phyloP scores from a whole-genome alignment of 441 rosid species.

The Oxalis stricta region DNA sequence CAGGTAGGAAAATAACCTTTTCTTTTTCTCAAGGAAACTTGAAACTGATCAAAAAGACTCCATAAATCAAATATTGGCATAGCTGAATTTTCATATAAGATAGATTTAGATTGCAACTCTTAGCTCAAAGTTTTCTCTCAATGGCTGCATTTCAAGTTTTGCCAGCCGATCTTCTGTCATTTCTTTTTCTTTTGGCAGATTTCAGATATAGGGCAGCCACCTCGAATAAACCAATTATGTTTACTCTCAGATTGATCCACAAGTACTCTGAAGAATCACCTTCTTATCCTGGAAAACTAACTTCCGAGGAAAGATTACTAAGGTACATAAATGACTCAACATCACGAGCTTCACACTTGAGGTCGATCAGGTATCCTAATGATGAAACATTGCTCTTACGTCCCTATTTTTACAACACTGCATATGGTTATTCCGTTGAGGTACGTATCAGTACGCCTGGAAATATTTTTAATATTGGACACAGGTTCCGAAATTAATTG shows the following conservation, averaged over 20 bases:
- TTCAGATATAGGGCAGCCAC: no score
- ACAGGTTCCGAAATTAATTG: background rate
- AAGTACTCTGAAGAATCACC: background rate
- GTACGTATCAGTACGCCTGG: background rate
- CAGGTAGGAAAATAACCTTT: no score
- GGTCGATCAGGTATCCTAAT: background rate
- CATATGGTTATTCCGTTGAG: background rate
- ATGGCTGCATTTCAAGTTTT: no score
- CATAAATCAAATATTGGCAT: no score
- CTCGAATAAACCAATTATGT: background rate
- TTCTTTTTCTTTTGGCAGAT: no score
- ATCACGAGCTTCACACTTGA: background rate
- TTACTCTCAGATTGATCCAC: background rate
- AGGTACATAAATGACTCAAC: background rate
- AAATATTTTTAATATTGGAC: background rate
- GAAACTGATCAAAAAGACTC: no score
- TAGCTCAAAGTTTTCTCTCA: no score
- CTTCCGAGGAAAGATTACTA: background rate
- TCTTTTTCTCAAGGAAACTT: no score
- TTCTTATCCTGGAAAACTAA: background rate
- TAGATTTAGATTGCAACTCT: no score
- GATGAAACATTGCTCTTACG: background rate
- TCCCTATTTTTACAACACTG: no score
- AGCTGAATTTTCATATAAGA: no score
- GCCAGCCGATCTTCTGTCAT: no score